Evolutionary conservation across 768 basidiomycete species (phyloP), one percentile per base, ranked within the genome.

Genomic region (Pisolithus albus): DNA sequence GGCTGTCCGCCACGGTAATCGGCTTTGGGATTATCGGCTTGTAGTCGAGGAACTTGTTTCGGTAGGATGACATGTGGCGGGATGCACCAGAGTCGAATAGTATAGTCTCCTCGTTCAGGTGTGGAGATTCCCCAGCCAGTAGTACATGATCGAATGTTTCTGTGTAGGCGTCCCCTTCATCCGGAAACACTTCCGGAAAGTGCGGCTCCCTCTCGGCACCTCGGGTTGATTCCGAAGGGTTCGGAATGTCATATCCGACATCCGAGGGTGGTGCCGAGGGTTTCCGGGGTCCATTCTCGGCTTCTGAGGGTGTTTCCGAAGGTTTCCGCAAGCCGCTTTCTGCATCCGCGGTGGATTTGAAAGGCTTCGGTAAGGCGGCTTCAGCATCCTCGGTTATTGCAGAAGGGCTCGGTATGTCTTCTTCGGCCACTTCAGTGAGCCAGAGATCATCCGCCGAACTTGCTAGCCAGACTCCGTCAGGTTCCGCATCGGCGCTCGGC

Each of bases 1-100:
- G 44, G 6, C 57, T 53, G 55, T 21, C n/a, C 1, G 30, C 45
- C 3, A n/a, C 16, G 2, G 56, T 63, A 52, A 72, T 70, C 11
- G 61, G 41, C n/a, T 59, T 50, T 3, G 65, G 63, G 0, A 51
- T 13, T 18, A 58, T 62, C 23, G 36, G 28, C 19, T 45, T 34
- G 30, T 36, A 50, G 44, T 54, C 41, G 4, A 26, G 9, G 43
- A 54, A 54, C 5, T 47, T 42, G 26, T 38, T 19, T 7, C 15
- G 23, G 34, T 51, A 52, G 15, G 28, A 46, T 11, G 45, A 46
- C 30, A 46, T 46, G 30, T 46, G 45, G 5, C n/a, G 9, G 4
- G 45, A 46, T 15, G 45, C 45, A n/a, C 45, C 45, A 16, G n/a
- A 46, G 26, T 46, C 28, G 28, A 46, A 46, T 13, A 46, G 28